Evolutionary conservation across 192 early-diverging fungal genomes (phyloP).

Genomic region (Coemansia sp.): DNA sequence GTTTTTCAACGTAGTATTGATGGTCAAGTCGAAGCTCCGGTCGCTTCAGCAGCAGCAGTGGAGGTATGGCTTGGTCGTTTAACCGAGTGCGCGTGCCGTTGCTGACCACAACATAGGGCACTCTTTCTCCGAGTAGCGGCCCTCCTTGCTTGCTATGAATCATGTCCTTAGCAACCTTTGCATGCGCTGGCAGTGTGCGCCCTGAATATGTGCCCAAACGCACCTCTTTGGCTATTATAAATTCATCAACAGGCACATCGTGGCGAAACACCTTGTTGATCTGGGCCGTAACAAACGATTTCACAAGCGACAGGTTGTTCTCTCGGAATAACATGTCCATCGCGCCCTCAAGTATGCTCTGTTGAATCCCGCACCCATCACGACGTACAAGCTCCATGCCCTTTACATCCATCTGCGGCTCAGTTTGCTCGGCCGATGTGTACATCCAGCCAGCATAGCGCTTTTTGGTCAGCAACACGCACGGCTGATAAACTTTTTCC

Average conservation of each 20-base stretch:
- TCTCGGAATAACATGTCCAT: conserved; percentile 81
- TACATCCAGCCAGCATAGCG: conserved; percentile 90
- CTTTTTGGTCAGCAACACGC: conserved; percentile 90
- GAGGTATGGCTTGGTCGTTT: conserved; percentile 72
- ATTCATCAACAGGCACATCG: conserved; percentile 71
- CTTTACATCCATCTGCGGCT: conserved; percentile 89
- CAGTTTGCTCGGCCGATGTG: conserved; percentile 62
- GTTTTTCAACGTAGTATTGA: conserved; percentile 84
- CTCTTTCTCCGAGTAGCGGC: conserved; percentile 86
- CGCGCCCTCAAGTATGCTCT: conserved; percentile 75
- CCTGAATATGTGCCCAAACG: conserved; percentile 75
- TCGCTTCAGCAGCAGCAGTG: conserved; percentile 63
- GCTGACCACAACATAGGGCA: conserved; percentile 85
- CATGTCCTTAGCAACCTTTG: conserved; percentile 73
- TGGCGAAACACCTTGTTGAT: conserved; percentile 73
- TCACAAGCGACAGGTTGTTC: conserved; percentile 81
- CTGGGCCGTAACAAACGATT: conserved; percentile 70
- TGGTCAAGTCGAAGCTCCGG: conserved; percentile 73
- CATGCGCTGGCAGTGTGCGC: conserved; percentile 67
- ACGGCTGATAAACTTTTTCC: conserved; percentile 93
- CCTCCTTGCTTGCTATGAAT: conserved; percentile 69
- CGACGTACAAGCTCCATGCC: conserved; percentile 94
- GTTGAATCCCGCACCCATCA: conserved; percentile 79
- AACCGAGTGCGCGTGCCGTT: conserved; percentile 67
- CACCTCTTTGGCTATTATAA: conserved; percentile 90